Conservation (phyloP, 345 rosid genomes). For the Diplotaxis tenuifolia region DNA sequence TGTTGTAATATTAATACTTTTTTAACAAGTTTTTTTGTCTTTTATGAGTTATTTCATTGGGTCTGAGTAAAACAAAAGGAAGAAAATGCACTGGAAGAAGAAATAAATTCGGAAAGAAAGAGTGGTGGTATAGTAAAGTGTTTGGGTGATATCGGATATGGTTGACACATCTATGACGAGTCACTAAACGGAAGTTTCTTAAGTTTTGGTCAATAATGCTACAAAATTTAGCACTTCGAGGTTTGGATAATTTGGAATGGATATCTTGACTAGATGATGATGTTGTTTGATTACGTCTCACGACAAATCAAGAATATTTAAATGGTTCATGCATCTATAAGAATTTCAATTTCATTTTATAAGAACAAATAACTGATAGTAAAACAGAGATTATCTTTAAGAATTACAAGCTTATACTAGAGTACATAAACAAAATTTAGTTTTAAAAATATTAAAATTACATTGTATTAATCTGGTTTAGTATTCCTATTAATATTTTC, state of each 20-base stretch:
- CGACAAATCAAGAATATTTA: background rate
- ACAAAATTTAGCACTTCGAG: slow-evolving; percentile 12
- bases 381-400: background rate
- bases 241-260: background rate
- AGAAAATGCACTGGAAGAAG: background rate
- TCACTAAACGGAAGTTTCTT: background rate
- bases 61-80: background rate
- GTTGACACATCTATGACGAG: background rate
- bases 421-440: background rate
- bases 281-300: background rate
- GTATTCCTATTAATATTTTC: background rate
- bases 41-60: background rate
- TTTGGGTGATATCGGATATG: background rate
- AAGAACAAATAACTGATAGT: background rate
- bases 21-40: no score
- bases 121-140: slow-evolving; percentile 12
- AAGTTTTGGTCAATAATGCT: slow-evolving; percentile 26
- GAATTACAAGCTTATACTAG: background rate
- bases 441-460: background rate
- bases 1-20: no score
- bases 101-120: background rate
- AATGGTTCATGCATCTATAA: background rate
- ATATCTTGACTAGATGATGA: background rate
- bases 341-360: background rate
- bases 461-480: background rate